Evolutionary conservation across 2,329 filamentous ascomycete genomes (phyloP), one percentile per base, ranked within the genome.

Genomic region (Colletotrichum coccodes): DNA sequence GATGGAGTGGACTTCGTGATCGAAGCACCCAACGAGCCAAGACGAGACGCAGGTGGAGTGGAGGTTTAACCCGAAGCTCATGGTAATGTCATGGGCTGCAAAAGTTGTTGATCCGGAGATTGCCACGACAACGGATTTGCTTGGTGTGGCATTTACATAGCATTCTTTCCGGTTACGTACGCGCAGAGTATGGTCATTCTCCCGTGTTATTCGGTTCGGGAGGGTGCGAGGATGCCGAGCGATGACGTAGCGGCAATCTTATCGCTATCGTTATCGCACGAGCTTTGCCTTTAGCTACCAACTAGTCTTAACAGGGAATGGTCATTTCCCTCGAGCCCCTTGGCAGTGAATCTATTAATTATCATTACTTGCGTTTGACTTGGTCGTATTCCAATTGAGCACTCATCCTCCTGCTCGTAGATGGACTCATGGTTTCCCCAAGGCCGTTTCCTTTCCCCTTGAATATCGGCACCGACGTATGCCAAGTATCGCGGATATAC

Each of bases 391-490:
- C 18, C n/a, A 30, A 28, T 47, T 38, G 44, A 36, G 16, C 12
- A 54, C 26, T 38, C 6, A 11, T 12, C 18, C 34, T 28, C 5
- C 14, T 28, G 9, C 28, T 32, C 21, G 14, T 49, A 14, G 18
- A 40, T 44, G 30, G 30, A 34, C 46, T 50, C 40, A 60, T 63
- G 61, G 52, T 60, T 57, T 36, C 46, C 7, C 70, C 58, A 28
- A 68, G 54, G 38, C 77, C 77, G 3, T 94, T 95, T 73, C 90
- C 91, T 1, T 83, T 89, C n/a, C 83, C 89, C 1, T 76, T 95
- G 16, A 85, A 86, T 56, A 82, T 97, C 60, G 94, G 94, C 66
- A 95, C 89, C 54, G 94, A 97, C 77, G 91, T 97, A 64, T 94
- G 93, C 78, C 85, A 86, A 65, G 86, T 94, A 65, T 79, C 85